phyloP scores from a whole-genome alignment of 768 basidiomycete genomes.

The Boletales sp. region DNA sequence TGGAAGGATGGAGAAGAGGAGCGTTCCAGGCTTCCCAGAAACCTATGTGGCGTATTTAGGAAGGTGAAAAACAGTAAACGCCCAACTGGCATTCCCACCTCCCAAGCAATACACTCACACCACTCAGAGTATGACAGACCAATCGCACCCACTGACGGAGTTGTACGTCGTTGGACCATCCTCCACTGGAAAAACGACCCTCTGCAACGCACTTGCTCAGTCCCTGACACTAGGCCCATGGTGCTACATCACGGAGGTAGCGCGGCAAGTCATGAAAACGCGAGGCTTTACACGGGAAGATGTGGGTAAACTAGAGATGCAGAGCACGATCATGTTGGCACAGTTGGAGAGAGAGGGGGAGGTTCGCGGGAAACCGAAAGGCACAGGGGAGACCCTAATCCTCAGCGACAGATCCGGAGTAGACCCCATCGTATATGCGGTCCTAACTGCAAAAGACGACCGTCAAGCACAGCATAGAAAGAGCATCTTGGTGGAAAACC shows the following conservation, averaged over 20 bases:
- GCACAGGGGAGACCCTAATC: constrained; percentile 28
- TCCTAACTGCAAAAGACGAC: constrained; percentile 40
- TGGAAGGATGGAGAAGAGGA: background rate
- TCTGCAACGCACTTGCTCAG: constrained; percentile 49
- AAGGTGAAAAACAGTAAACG: constrained; percentile 5
- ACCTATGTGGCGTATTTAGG: constrained; percentile 8
- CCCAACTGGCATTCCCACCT: constrained; percentile 16
- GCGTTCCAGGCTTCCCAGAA: constrained; percentile 1
- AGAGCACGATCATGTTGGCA: constrained; percentile 55
- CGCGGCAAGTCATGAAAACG: constrained; percentile 51
- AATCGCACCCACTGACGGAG: constrained; percentile 14
- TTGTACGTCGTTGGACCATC: constrained; percentile 53
- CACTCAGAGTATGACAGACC: constrained; percentile 14
- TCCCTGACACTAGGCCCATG: constrained; percentile 35
- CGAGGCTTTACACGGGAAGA: constrained; percentile 53
- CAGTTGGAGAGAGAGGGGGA: constrained; percentile 46
- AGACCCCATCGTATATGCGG: constrained; percentile 62
- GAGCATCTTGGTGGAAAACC: constrained; percentile 31
- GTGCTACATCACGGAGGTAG: constrained; percentile 57
- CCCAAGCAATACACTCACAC: constrained; percentile 1
- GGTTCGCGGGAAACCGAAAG: constrained; percentile 8
- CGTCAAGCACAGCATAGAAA: constrained; percentile 36
- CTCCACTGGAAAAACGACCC: constrained; percentile 70
- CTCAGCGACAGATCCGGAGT: constrained; percentile 64
- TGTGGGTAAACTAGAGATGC: constrained; percentile 54